These are phyloP conservation scores for Monosporascus ibericus DNA, from an alignment of 2,329 filamentous ascomycete species.

Conservation along the genomic window DNA sequence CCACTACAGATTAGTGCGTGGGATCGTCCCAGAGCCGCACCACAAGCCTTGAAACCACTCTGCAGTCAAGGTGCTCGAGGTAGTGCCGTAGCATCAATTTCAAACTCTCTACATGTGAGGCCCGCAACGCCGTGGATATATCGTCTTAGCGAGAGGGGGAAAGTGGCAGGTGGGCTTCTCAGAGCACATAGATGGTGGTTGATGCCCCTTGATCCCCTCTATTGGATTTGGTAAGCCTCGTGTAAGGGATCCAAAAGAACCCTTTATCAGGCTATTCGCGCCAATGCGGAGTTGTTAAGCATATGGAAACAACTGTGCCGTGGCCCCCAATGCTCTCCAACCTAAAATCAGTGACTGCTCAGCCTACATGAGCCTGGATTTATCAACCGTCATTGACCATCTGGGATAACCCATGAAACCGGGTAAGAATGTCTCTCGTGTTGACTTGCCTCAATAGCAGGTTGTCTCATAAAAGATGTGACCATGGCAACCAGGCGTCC, in stretches of 20 bases:
- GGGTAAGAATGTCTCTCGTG: neutral
- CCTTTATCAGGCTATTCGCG: neutral
- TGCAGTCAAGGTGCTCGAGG: neutral
- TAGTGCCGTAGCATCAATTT: neutral
- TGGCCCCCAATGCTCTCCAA: neutral
- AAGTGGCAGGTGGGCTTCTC: neutral
- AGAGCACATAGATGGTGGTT: neutral
- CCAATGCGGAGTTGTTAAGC: neutral
- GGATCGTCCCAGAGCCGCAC: neutral
- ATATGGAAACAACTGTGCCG: neutral
- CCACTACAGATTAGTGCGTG: neutral
- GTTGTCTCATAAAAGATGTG: neutral
- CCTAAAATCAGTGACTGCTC: neutral
- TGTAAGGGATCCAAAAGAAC: neutral
- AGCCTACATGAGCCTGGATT: too few species aligned
- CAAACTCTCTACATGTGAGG: neutral
- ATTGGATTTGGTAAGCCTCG: neutral
- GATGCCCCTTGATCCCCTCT: neutral
- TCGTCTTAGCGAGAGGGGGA: neutral
- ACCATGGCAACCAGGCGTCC: neutral
- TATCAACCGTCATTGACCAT: neutral
- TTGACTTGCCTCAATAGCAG: neutral
- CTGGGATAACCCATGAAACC: neutral
- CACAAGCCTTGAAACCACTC: neutral
- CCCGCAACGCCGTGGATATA: neutral